Evolutionary conservation across 768 basidiomycete genomes (phyloP), one percentile per base, ranked within the genome.

Genomic region (Suillus sp.): DNA sequence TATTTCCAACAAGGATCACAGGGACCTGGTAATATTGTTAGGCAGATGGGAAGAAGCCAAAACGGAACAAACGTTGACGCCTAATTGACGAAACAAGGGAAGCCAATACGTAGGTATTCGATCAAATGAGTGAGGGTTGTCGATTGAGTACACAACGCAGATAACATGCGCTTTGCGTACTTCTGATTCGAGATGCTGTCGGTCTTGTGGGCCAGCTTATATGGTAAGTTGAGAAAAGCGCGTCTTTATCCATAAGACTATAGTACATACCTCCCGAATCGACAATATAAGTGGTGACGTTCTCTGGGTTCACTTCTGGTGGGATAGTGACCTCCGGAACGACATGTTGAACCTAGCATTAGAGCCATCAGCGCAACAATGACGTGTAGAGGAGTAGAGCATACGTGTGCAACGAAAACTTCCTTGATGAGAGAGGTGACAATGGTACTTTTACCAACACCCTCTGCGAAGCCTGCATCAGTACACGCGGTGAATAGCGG

Each of bases 91-190:
- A 78, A 99, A 96, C 69, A 94, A 88, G 27, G 96, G 96, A 62
- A 99, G 80, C 96, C 96, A 99, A 72, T 93, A 98, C 1, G 95
- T 89, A n/a, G 96, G 94, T 77, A 99, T 94, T 56, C 96, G 89
- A 78, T 96, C 93, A 77, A 99, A 99, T 16, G 95, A 95, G 70
- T 92, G 90, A 37, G 96, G 91, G 74, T 96, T 94, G 80, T 98
- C 95, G 71, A 99, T 95, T 37, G 93, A 89, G 75, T 99, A 99
- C 51, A 99, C 96, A 64, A 99, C 90, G 73, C 94, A 96, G 66
- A 99, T 98, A 72, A 97, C 96, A 80, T 99, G 96, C 13, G 96
- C 96, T 75, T 97, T 95, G 59, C 95, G 88, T 64, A 98, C 92
- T 83, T 98, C 96, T 25, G 92, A 89, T 73, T 98, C 93, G 57